These are phyloP conservation scores for Eucalyptus lansdowneana DNA, from an alignment of 345 rosid genomes.

Conservation along the genomic window DNA sequence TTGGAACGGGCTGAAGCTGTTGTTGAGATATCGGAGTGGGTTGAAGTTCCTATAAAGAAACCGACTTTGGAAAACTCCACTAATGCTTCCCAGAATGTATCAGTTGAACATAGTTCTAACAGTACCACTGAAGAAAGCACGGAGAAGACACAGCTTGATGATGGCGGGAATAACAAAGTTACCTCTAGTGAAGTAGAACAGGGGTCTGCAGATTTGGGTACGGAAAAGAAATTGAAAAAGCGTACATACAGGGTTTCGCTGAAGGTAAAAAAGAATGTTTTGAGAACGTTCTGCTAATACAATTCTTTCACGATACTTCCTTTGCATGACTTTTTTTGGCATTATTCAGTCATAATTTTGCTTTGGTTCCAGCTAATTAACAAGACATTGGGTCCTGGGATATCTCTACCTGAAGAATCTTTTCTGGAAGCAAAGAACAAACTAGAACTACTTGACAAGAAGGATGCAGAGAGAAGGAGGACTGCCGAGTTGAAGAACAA, in stretches of 20 bases:
- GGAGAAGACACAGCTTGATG: conserved; percentile 35
- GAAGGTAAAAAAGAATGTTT: conserved; percentile 39
- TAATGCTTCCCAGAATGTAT: conserved; percentile 31
- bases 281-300: background rate
- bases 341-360: background rate
- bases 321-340: background rate
- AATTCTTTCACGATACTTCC: background rate
- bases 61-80: conserved; percentile 52
- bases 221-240: conserved; percentile 76
- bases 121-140: conserved; percentile 37
- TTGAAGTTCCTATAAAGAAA: conserved; percentile 83
- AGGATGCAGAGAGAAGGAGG: conserved; percentile 80
- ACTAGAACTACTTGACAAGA: conserved; percentile 74
- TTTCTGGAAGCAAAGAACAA: conserved; percentile 56
- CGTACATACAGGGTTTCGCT: conserved; percentile 73
- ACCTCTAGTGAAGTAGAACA: conserved; percentile 37
- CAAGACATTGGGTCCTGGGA: conserved; percentile 79
- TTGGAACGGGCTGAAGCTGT: conserved; percentile 93
- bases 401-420: conserved; percentile 52
- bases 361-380: conserved; percentile 45
- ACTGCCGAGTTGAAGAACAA: conserved; percentile 91
- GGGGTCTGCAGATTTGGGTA: conserved; percentile 26
- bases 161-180: conserved; percentile 16
- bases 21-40: conserved; percentile 94
- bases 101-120: conserved; percentile 36